A percentile compares a stretch with the other conserved stretches of the same genome.
Evolutionary conservation across 768 basidiomycete genomes (phyloP).

Genomic region (Kwoniella botswanensis): DNA sequence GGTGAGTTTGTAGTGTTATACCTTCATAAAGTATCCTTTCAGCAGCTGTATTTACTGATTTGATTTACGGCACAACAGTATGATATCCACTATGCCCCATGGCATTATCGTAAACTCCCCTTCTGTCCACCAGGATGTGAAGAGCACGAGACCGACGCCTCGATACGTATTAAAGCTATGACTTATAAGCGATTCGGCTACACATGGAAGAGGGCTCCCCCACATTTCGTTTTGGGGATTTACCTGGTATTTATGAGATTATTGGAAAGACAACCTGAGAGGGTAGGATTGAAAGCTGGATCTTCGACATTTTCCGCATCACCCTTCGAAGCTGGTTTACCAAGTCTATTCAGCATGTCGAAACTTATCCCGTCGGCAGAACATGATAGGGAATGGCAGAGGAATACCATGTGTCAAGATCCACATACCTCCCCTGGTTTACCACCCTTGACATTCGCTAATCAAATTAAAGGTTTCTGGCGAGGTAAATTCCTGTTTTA

Average conservation of each 20-base stretch:
- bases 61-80: slow-evolving; percentile 31
- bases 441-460: slow-evolving; percentile 41
- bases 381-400: slow-evolving; percentile 54
- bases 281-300: slow-evolving; percentile 35
- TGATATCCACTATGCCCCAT: slow-evolving; percentile 51
- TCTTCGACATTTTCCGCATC: slow-evolving; percentile 27
- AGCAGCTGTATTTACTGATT: too few species aligned
- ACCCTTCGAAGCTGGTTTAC: slow-evolving; percentile 22
- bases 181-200: slow-evolving; percentile 51
- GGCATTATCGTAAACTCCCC: slow-evolving; percentile 51
- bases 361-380: slow-evolving; percentile 32
- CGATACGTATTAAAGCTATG: slow-evolving; percentile 42
- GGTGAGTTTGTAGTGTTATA: slow-evolving; percentile 34
- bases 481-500: slow-evolving; percentile 52
- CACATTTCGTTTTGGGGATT: slow-evolving; percentile 41
- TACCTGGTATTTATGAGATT: slow-evolving; percentile 47
- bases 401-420: slow-evolving; percentile 50
- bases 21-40: too few species aligned
- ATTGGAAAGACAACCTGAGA: slow-evolving; percentile 49
- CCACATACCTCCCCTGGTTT: slow-evolving; percentile 51
- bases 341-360: slow-evolving; percentile 25
- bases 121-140: slow-evolving; percentile 33
- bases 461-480: slow-evolving; percentile 50
- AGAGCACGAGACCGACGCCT: slow-evolving; percentile 33
- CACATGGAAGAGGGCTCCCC: slow-evolving; percentile 48